These are phyloP conservation scores for Erysimum cheiri DNA, from an alignment of 441 rosid species.

Conservation along the genomic window DNA sequence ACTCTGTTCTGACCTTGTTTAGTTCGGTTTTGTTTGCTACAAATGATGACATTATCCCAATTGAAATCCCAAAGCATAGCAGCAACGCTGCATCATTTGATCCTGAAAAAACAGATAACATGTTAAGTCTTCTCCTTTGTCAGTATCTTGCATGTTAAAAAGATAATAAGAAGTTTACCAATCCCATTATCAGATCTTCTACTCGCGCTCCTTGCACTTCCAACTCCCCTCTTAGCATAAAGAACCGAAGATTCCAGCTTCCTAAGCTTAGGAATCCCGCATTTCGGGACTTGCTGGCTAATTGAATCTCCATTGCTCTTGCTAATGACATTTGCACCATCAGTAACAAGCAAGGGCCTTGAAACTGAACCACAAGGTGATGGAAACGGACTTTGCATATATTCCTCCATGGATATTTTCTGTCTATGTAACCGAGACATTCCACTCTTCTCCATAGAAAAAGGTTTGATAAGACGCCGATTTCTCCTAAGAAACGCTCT, in stretches of 20 bases:
- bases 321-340: slow-evolving; percentile 62
- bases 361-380: slow-evolving; percentile 47
- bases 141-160: background rate
- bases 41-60: slow-evolving; percentile 68
- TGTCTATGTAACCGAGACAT: slow-evolving; percentile 59
- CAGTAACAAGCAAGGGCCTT: slow-evolving; percentile 68
- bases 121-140: slow-evolving; percentile 6
- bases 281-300: slow-evolving; percentile 20
- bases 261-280: slow-evolving; percentile 59
- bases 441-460: slow-evolving; percentile 57
- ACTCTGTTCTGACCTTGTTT: slow-evolving; percentile 53
- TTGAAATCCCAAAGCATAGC: slow-evolving; percentile 71
- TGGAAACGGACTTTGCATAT: slow-evolving; percentile 50
- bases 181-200: slow-evolving; percentile 22
- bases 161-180: slow-evolving; percentile 20
- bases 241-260: slow-evolving; percentile 44
- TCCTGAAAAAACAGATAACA: slow-evolving; percentile 48
- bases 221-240: slow-evolving; percentile 48
- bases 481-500: slow-evolving; percentile 52
- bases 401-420: slow-evolving; percentile 53
- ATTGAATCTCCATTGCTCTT: slow-evolving; percentile 45
- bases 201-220: background rate
- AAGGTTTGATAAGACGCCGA: slow-evolving; percentile 51
- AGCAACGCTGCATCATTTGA: slow-evolving; percentile 48
- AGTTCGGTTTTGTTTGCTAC: slow-evolving; percentile 56